These are phyloP conservation scores for Cladobotryum protrusum DNA, from an alignment of 2,329 filamentous ascomycete species.

Conservation along the genomic window DNA sequence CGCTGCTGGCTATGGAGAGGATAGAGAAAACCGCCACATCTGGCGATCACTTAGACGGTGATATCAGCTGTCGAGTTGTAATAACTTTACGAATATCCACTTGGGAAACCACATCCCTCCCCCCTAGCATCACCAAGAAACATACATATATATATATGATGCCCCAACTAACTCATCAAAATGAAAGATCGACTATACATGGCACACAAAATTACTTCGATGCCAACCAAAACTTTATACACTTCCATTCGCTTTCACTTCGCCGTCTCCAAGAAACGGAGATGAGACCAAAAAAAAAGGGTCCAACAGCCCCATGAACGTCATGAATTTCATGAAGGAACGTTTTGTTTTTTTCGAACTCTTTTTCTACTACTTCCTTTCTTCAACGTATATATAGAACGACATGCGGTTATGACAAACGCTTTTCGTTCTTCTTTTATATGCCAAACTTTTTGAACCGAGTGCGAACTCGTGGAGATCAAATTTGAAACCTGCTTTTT, in stretches of 20 bases:
- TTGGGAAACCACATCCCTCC: no score
- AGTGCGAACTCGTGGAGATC: no score
- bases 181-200: no score
- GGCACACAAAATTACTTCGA: not conserved
- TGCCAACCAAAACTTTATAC: not conserved
- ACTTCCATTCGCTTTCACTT: not conserved
- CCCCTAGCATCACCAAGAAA: no score
- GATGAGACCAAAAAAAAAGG: not conserved
- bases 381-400: not conserved
- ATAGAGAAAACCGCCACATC: constrained; percentile 28
- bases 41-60: constrained; percentile 24
- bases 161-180: no score
- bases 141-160: no score
- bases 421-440: no score
- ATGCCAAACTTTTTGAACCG: no score
- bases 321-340: not conserved
- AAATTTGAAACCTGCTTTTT: no score
- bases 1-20: constrained; percentile 26
- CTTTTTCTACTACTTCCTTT: not conserved
- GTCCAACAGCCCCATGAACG: not conserved
- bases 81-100: no score
- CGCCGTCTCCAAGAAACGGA: not conserved
- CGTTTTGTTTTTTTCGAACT: not conserved
- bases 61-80: not conserved
- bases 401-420: no score